Evolutionary conservation across 495 filamentous ascomycete species (phyloP).

Genomic region (Xylaria castorea): DNA sequence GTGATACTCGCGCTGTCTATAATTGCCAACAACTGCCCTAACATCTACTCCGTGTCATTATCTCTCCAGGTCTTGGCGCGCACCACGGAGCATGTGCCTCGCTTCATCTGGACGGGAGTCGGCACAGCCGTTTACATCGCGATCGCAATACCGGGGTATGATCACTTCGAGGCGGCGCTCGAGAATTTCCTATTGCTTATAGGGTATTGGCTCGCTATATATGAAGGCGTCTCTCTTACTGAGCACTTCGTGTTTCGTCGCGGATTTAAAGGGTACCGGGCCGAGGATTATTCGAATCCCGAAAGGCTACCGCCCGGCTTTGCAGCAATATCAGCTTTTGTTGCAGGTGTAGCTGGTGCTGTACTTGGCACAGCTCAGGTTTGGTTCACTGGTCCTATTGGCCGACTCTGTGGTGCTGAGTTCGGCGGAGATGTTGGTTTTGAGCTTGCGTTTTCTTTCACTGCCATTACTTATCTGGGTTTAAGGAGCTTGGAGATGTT

Average conservation of each 20-base stretch:
- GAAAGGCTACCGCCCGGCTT: conserved; percentile 71
- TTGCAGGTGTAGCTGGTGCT: conserved; percentile 73
- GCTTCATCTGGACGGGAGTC: conserved; percentile 77
- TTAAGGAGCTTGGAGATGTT: conserved; percentile 62
- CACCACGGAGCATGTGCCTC: conserved; percentile 70
- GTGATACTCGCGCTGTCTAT: conserved; percentile 80
- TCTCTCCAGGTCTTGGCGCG: conserved; percentile 74
- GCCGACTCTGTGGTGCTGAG: conserved; percentile 62
- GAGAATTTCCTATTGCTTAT: conserved; percentile 83
- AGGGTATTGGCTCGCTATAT: conserved; percentile 86
- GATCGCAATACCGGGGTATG: conserved; percentile 80
- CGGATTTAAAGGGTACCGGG: conserved; percentile 64
- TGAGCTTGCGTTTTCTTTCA: conserved; percentile 69
- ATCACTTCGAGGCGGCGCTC: conserved; percentile 71
- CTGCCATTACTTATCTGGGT: conserved; percentile 51
- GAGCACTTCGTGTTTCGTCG: conserved; percentile 83
- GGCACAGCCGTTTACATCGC: conserved; percentile 74
- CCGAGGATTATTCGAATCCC: conserved; percentile 66
- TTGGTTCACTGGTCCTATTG: conserved; percentile 79
- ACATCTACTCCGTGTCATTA: conserved; percentile 82
- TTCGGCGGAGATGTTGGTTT: conserved; percentile 79
- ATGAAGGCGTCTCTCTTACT: conserved; percentile 71
- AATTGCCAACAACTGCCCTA: conserved; percentile 88
- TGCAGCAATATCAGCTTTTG: conserved; percentile 71
- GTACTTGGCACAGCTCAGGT: conserved; percentile 78